These are phyloP conservation scores for Sphagnum fallax DNA, from an alignment of 228 moss, liverwort and hornwort species.

Conservation along the genomic window DNA sequence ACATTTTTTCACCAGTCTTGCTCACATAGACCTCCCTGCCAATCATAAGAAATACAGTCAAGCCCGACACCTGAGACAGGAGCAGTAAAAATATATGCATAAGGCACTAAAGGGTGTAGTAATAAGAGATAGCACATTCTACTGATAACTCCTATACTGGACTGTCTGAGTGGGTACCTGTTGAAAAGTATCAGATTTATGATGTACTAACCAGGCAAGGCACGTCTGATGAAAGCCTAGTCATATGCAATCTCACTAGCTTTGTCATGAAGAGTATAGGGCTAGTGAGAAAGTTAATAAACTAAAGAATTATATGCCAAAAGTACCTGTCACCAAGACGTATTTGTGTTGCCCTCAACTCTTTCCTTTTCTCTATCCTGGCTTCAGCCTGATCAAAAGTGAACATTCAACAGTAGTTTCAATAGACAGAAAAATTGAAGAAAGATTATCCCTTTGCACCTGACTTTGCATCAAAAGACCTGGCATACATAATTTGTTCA, in stretches of 20 bases:
- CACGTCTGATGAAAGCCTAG: too few relatives aligned
- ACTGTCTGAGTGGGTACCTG: too few relatives aligned
- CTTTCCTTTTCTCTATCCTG: conserved; percentile 1
- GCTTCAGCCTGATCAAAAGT: conserved; percentile 4
- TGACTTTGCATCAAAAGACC: too few relatives aligned
- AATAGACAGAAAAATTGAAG: background rate
- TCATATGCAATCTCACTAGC: too few relatives aligned
- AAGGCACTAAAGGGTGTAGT: background rate
- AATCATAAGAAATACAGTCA: background rate
- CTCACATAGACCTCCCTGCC: conserved; percentile 5
- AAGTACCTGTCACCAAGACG: conserved; percentile 4
- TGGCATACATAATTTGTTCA: too few relatives aligned
- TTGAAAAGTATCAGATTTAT: too few relatives aligned
- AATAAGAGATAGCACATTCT: background rate
- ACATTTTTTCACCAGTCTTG: conserved; percentile 5
- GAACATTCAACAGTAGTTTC: background rate
- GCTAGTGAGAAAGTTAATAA: too few relatives aligned
- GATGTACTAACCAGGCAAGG: too few relatives aligned
- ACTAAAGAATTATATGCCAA: too few relatives aligned
- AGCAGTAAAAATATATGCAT: background rate
- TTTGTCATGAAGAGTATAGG: too few relatives aligned
- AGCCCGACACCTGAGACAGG: too few relatives aligned
- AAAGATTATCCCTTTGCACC: too few relatives aligned
- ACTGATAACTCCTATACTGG: background rate
- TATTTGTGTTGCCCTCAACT: conserved; percentile 5